phyloP scores from a whole-genome alignment of 2,329 filamentous ascomycete genomes.

The Colletotrichum gigasporum region DNA sequence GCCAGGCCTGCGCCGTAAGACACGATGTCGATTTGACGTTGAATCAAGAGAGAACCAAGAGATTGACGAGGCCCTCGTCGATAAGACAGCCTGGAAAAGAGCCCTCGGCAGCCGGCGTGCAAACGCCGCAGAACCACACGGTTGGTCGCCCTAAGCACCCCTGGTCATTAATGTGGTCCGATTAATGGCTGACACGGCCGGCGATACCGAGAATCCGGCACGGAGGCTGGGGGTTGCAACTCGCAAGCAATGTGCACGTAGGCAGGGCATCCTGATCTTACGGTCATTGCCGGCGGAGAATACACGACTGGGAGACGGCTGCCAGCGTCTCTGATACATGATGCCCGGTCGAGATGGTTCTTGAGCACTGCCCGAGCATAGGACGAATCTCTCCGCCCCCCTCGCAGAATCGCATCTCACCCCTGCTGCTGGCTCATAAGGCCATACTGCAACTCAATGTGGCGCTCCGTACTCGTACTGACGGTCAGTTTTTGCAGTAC shows the following conservation, averaged over 20 bases:
- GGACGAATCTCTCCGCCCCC: not conserved
- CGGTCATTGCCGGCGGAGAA: not conserved
- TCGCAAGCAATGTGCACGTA: not conserved
- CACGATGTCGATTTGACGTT: not conserved
- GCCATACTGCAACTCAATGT: not conserved
- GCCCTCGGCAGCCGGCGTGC: not conserved
- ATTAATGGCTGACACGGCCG: conserved; percentile 9
- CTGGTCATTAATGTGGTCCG: not conserved
- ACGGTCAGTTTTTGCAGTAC: not conserved
- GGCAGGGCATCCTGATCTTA: not conserved
- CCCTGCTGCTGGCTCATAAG: not conserved
- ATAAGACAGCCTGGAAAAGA: not conserved
- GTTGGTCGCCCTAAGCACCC: not conserved
- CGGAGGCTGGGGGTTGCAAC: not conserved
- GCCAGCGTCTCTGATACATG: not conserved
- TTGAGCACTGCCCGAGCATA: not conserved
- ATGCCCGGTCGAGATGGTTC: conserved; percentile 3
- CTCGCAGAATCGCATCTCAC: not conserved
- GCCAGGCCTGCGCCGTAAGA: no score
- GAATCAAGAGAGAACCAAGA: not conserved
- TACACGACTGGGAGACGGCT: not conserved
- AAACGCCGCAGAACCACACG: not conserved
- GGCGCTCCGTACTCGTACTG: conserved; percentile 5
- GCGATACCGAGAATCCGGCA: conserved; percentile 21
- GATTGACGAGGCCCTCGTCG: not conserved